phyloP scores from a whole-genome alignment of 768 basidiomycete species.

The Suillus clintonianus region DNA sequence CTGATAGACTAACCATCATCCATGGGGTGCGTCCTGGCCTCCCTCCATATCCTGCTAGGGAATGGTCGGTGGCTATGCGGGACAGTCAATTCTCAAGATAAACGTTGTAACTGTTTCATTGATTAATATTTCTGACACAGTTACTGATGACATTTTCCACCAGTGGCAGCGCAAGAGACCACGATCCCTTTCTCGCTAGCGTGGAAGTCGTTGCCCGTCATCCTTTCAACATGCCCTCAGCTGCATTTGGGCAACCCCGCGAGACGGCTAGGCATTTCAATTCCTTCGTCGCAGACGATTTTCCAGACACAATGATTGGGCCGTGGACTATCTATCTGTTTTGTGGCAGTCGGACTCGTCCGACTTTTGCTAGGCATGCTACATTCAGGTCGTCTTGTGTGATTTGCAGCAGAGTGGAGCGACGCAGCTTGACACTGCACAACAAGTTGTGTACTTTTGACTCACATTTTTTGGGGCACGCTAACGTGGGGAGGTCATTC shows the following conservation, averaged over 20 bases:
- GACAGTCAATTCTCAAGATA: not conserved
- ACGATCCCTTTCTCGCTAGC: too few relatives aligned
- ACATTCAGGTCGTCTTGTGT: not conserved
- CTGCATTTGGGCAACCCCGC: too few relatives aligned
- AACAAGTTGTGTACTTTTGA: not conserved
- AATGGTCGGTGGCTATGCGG: not conserved
- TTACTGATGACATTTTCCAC: too few relatives aligned
- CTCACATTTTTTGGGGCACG: not conserved
- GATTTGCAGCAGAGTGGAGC: not conserved
- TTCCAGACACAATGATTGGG: not conserved
- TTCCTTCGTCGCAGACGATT: not conserved
- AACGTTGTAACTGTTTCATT: not conserved
- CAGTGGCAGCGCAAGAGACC: too few relatives aligned
- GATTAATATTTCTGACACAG: too few relatives aligned
- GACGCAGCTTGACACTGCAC: not conserved
- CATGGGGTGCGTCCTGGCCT: not conserved
- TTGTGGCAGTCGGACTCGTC: not conserved
- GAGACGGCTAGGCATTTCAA: too few relatives aligned
- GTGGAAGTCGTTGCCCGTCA: too few relatives aligned
- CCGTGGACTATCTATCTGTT: not conserved
- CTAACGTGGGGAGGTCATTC: not conserved
- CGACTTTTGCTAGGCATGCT: not conserved
- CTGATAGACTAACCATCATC: too few relatives aligned
- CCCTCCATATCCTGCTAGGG: not conserved
- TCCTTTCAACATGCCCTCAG: too few relatives aligned